A percentile compares a stretch with the other conserved stretches of the same genome.
Conservation (phyloP, 2,329 filamentous ascomycete species). For the Exophiala mesophila region DNA sequence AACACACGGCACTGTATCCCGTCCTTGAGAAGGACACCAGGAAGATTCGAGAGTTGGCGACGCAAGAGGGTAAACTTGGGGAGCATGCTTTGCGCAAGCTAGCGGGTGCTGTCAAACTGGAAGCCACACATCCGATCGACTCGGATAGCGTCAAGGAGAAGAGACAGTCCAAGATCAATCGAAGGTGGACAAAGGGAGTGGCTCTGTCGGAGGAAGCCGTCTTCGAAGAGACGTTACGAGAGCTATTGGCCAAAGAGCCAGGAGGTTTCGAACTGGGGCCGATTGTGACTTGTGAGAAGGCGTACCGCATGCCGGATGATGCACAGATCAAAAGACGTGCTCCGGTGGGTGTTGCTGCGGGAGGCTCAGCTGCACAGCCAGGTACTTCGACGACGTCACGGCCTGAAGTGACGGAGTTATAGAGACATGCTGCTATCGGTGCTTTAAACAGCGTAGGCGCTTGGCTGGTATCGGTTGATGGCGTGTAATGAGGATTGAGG, state of each 20-base stretch:
- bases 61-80: slow-evolving; percentile 60
- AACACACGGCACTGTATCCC: slow-evolving; percentile 54
- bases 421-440: slow-evolving; percentile 5
- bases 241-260: slow-evolving; percentile 39
- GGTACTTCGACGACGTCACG: slow-evolving; percentile 12
- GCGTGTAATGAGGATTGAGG: slow-evolving; percentile 1
- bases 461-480: slow-evolving; percentile 9
- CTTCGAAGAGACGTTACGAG: slow-evolving; percentile 54
- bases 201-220: slow-evolving; percentile 41
- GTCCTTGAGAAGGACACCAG: slow-evolving; percentile 56
- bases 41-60: slow-evolving; percentile 57
- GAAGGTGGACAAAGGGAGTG: slow-evolving; percentile 14
- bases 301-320: slow-evolving; percentile 46
- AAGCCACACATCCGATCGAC: slow-evolving; percentile 37
- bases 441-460: slow-evolving; percentile 22
- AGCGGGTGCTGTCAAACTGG: slow-evolving; percentile 45
- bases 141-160: slow-evolving; percentile 27
- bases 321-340: slow-evolving; percentile 30
- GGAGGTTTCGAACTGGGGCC: slow-evolving; percentile 41
- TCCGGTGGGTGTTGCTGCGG: slow-evolving; percentile 21
- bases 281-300: slow-evolving; percentile 57
- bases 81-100: slow-evolving; percentile 62
- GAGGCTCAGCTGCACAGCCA: slow-evolving; percentile 25
- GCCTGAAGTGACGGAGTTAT: slow-evolving; percentile 14
- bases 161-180: slow-evolving; percentile 26